phyloP scores from a whole-genome alignment of 768 basidiomycete species.

The Melanogaster broomeanus region DNA sequence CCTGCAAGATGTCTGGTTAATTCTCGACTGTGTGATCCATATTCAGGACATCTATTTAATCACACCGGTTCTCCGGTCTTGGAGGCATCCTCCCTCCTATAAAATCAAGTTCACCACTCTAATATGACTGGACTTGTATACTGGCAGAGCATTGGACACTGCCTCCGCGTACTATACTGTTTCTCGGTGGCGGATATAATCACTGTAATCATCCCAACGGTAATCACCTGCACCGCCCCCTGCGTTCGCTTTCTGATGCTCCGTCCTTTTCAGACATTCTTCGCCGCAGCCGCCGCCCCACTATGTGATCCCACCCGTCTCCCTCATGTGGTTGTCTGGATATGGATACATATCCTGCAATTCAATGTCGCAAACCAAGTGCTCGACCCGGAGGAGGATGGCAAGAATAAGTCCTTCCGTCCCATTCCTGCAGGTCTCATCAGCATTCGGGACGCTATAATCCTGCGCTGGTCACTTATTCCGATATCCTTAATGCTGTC shows the following conservation, averaged over 20 bases:
- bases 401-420: conserved; percentile 44
- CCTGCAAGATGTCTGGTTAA: neutral
- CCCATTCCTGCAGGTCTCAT: conserved; percentile 49
- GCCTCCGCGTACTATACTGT: conserved; percentile 20
- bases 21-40: conserved; percentile 7
- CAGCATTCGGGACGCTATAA: conserved; percentile 33
- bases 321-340: conserved; percentile 41
- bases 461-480: conserved; percentile 39
- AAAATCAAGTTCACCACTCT: conserved; percentile 22
- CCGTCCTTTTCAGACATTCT: conserved; percentile 30
- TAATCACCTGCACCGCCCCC: neutral
- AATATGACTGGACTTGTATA: conserved; percentile 17
- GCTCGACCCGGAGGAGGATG: conserved; percentile 43
- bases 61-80: neutral
- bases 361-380: too few species aligned
- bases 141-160: conserved; percentile 11
- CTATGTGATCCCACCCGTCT: conserved; percentile 19
- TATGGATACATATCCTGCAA: conserved; percentile 48
- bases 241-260: neutral
- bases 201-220: conserved; percentile 29
- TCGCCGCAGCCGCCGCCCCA: conserved; percentile 36
- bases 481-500: conserved; percentile 38
- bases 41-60: conserved; percentile 24
- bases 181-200: conserved; percentile 27
- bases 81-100: conserved; percentile 2